A percentile compares a stretch with the other conserved stretches of the same genome.
Conservation (phyloP, 108 stramenopile species). For the Epithemia pelagica region DNA sequence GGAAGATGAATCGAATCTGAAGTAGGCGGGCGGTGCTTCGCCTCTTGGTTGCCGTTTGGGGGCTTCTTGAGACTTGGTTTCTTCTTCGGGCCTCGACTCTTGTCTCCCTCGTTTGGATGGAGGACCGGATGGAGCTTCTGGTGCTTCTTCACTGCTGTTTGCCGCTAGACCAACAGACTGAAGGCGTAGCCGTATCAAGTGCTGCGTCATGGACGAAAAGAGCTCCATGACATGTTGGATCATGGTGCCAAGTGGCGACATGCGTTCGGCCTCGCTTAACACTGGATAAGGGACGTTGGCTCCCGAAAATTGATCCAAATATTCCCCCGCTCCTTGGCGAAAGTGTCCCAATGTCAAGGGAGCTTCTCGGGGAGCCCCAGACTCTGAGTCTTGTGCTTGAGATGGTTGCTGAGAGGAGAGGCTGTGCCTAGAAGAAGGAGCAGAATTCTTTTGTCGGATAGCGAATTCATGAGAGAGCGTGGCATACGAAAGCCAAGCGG, state of each 20-base stretch:
- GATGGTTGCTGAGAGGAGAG: conserved; percentile 1
- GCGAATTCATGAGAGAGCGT: not conserved
- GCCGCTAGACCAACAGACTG: conserved; percentile 13
- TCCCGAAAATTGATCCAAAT: conserved; percentile 21
- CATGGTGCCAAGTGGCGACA: conserved; percentile 31
- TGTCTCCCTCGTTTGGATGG: too few relatives aligned
- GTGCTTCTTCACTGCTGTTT: too few relatives aligned
- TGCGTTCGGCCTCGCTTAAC: conserved; percentile 42
- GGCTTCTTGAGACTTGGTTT: too few relatives aligned
- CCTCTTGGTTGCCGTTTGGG: too few relatives aligned
- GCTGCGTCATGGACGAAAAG: conserved; percentile 29
- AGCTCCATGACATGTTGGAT: conserved; percentile 34
- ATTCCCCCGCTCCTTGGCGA: conserved; percentile 11
- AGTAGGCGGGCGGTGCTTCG: too few relatives aligned
- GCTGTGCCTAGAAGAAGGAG: not conserved
- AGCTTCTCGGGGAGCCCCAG: not conserved
- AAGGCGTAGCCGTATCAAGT: conserved; percentile 19
- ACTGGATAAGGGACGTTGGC: conserved; percentile 28
- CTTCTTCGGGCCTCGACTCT: too few relatives aligned
- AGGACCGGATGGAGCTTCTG: too few relatives aligned
- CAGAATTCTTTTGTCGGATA: not conserved
- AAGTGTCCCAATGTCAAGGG: not conserved
- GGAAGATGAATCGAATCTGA: too few relatives aligned
- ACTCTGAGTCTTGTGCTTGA: not conserved
- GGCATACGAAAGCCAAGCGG: conserved; percentile 35